These are phyloP conservation scores for Xylaria cubensis DNA, from an alignment of 495 filamentous ascomycete genomes.

Conservation along the genomic window DNA sequence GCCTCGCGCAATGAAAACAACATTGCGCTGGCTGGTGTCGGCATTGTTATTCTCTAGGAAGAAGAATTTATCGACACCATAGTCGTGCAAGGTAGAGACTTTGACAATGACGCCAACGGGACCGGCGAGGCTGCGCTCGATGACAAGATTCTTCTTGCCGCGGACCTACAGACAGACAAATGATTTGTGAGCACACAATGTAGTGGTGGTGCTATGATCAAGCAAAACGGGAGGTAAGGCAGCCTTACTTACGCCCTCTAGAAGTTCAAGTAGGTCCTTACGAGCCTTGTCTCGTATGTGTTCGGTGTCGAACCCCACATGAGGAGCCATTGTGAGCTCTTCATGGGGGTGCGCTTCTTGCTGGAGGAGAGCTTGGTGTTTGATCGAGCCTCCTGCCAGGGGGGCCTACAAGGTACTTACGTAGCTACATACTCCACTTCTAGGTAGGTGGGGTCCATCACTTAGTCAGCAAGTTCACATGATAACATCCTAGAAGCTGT, in stretches of 20 bases:
- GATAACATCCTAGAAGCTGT: too few relatives aligned
- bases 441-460: too few relatives aligned
- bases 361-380: slow-evolving; percentile 23
- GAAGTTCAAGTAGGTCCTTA: slow-evolving; percentile 82
- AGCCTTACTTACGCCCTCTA: slow-evolving; percentile 85
- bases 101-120: slow-evolving; percentile 91
- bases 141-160: slow-evolving; percentile 97
- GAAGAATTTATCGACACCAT: slow-evolving; percentile 96
- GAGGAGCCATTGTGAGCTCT: slow-evolving; percentile 67
- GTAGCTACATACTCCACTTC: background rate
- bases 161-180: slow-evolving; percentile 67
- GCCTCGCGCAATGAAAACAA: slow-evolving; percentile 89
- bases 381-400: background rate
- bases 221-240: slow-evolving; percentile 26
- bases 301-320: slow-evolving; percentile 77
- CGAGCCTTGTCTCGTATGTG: slow-evolving; percentile 82
- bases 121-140: slow-evolving; percentile 88
- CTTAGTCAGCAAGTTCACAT: too few relatives aligned
- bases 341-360: slow-evolving; percentile 46
- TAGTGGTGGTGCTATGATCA: slow-evolving; percentile 24
- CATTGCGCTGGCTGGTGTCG: slow-evolving; percentile 91
- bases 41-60: slow-evolving; percentile 92
- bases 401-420: background rate
- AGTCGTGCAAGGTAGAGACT: slow-evolving; percentile 81
- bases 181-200: slow-evolving; percentile 40